A percentile compares a stretch with the other conserved stretches of the same genome.
Evolutionary conservation across 148 eudicot species (phyloP).

Genomic region (Camellia japonica): DNA sequence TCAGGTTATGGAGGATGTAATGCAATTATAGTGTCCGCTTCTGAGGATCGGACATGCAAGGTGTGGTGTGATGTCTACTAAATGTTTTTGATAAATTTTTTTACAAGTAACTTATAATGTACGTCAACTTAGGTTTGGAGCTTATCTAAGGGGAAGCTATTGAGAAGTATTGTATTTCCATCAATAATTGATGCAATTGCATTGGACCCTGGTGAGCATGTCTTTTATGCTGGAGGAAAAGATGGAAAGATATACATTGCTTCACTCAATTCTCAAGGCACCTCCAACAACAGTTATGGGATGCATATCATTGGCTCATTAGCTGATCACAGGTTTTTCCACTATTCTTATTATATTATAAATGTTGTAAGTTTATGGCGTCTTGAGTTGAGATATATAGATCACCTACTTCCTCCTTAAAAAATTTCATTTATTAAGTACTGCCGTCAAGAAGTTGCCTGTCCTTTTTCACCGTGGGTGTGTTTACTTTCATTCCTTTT

Average conservation of each 20-base stretch:
- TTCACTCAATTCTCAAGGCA: slow-evolving; percentile 55
- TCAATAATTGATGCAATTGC: slow-evolving; percentile 75
- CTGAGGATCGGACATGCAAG: slow-evolving; percentile 94
- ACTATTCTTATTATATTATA: neutral
- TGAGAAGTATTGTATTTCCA: slow-evolving; percentile 74
- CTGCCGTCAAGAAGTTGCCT: neutral
- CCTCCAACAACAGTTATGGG: slow-evolving; percentile 49
- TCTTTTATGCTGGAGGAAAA: slow-evolving; percentile 91
- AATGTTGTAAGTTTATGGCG: neutral
- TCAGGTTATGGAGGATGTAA: slow-evolving; percentile 82
- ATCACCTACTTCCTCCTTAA: neutral
- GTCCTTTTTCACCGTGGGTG: neutral
- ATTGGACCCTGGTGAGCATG: slow-evolving; percentile 84
- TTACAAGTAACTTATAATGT: neutral
- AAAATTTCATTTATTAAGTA: neutral
- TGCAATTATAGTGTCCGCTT: slow-evolving; percentile 79
- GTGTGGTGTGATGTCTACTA: slow-evolving; percentile 20
- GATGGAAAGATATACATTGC: slow-evolving; percentile 93
- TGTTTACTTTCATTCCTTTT: neutral
- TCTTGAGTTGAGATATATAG: neutral
- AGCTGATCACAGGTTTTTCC: slow-evolving; percentile 70
- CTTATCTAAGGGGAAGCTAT: slow-evolving; percentile 57
- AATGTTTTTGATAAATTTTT: slow-evolving; percentile 4
- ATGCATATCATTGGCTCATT: slow-evolving; percentile 70
- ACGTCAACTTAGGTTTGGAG: slow-evolving; percentile 64